phyloP scores from a whole-genome alignment of 2,329 filamentous ascomycete species.

The Hymenoscyphus scutula region DNA sequence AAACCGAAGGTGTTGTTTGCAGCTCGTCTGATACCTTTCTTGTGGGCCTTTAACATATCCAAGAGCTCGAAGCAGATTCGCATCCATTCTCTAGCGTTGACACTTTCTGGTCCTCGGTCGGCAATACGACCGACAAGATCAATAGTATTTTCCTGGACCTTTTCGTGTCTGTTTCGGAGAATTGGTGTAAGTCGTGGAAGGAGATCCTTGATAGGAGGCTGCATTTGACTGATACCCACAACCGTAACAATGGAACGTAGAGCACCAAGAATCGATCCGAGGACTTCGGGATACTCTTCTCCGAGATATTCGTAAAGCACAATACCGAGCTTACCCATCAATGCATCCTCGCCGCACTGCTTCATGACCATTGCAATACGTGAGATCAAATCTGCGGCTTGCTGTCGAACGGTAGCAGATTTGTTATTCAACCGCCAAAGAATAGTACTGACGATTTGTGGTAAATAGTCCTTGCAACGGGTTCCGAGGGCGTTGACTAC shows the following conservation, averaged over 20 bases:
- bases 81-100: slow-evolving; percentile 99
- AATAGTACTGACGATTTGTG: slow-evolving; percentile 95
- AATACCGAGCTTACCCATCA: slow-evolving; percentile 92
- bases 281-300: slow-evolving; percentile 96
- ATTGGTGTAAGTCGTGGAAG: slow-evolving; percentile 96
- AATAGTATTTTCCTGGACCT: slow-evolving; percentile 98
- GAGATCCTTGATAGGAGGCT: slow-evolving; percentile 94
- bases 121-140: slow-evolving; percentile 97
- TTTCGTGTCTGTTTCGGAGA: slow-evolving; percentile 95
- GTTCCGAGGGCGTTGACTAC: slow-evolving; percentile 93
- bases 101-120: slow-evolving; percentile 91
- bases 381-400: slow-evolving; percentile 93
- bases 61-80: slow-evolving; percentile 98
- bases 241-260: slow-evolving; percentile 96
- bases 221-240: slow-evolving; percentile 97
- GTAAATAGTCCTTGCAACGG: slow-evolving; percentile 92
- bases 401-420: slow-evolving; percentile 91
- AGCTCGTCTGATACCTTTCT: slow-evolving; percentile 96
- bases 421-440: slow-evolving; percentile 98
- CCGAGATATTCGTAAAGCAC: slow-evolving; percentile 97
- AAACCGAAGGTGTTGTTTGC: slow-evolving; percentile 99
- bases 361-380: slow-evolving; percentile 99
- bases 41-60: slow-evolving; percentile 99
- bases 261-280: slow-evolving; percentile 93
- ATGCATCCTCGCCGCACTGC: slow-evolving; percentile 91